Base-by-base conservation (phyloP, 805 yeast genomes). In the Nakazawaea sp. region DNA sequence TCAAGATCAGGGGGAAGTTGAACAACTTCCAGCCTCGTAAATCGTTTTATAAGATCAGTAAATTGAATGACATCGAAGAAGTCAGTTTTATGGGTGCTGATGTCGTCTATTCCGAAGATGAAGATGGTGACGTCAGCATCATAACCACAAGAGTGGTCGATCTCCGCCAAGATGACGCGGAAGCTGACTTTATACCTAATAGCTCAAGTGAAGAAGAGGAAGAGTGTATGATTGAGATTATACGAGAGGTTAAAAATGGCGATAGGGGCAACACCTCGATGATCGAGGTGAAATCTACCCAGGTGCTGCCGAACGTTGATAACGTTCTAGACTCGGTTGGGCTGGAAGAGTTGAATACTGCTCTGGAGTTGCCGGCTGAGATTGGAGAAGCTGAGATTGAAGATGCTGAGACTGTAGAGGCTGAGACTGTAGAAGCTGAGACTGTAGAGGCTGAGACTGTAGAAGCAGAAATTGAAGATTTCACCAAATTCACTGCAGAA, bases 201-300 rank as follows among this genome's bases (percentile, higher is more conserved):
- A 42, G 41, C 26, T 58, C 63, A 0, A 56, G 52, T 23, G 59
- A 52, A 27, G 62, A 56, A 26, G 34, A 32, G 7, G 53, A 49
- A 18, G 23, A 15, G 12, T 34, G 41, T 23, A 12, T 43, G 11
- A 30, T 43, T n/a, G 41, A 43, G 18, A 31, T 40, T 4, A 12
- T 32, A 10, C 27, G 34, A 28, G 40, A 31, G 27, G 15, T 32
- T 30, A 25, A 41, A 35, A 17, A 31, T 34, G 32, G 29, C 25
- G n/a, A n/a, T n/a, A 11, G 15, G 26, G 35, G 33, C 16, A 30
- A 29, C 10, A 11, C 27, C n/a, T 30, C 29, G 9, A 17, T 36
- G 18, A 26, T 42, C 16, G 38, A 39, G 26, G 43, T 39, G 9
- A 30, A 34, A 10, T 38, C 43, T 9, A 38, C 43, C n/a, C 42